A percentile compares a stretch with the other conserved stretches of the same genome.
These are phyloP conservation scores for Babesia gibsoni DNA, from an alignment of 169 alveolate genomes.

Conservation along the genomic window DNA sequence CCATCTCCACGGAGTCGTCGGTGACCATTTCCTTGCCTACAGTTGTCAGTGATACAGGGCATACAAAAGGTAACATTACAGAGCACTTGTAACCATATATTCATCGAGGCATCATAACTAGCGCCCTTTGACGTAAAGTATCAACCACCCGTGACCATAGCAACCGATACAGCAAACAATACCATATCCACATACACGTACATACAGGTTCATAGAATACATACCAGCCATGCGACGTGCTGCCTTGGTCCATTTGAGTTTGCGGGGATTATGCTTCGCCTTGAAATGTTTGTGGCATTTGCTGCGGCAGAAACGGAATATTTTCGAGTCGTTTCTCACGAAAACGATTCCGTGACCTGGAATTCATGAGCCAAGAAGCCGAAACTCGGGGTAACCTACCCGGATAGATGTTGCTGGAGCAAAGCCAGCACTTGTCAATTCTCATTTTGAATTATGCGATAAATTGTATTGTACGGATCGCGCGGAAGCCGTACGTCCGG, in stretches of 20 bases:
- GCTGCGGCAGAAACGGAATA: constrained; percentile 96
- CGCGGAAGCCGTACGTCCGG: background rate
- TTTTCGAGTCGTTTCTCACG: constrained; percentile 96
- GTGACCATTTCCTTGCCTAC: constrained; percentile 93
- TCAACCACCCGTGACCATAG: background rate
- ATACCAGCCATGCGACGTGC: constrained; percentile 88
- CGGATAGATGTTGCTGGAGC: constrained; percentile 95
- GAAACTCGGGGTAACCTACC: constrained; percentile 64
- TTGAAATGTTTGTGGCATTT: constrained; percentile 98
- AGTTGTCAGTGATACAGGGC: background rate
- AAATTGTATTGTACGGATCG: background rate
- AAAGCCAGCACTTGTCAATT: constrained; percentile 95
- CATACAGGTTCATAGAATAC: background rate
- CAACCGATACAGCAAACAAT: background rate
- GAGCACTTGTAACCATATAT: background rate
- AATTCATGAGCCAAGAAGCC: background rate
- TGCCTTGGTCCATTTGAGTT: constrained; percentile 99
- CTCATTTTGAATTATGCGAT: constrained; percentile 81
- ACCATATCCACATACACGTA: background rate
- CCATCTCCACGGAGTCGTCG: constrained; percentile 95
- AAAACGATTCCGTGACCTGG: constrained; percentile 96
- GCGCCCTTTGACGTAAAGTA: background rate
- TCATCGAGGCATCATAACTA: background rate
- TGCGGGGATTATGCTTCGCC: constrained; percentile 97
- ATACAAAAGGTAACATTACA: background rate